Base-by-base conservation (phyloP, 805 yeast species). In the Myxozyma neglecta region DNA sequence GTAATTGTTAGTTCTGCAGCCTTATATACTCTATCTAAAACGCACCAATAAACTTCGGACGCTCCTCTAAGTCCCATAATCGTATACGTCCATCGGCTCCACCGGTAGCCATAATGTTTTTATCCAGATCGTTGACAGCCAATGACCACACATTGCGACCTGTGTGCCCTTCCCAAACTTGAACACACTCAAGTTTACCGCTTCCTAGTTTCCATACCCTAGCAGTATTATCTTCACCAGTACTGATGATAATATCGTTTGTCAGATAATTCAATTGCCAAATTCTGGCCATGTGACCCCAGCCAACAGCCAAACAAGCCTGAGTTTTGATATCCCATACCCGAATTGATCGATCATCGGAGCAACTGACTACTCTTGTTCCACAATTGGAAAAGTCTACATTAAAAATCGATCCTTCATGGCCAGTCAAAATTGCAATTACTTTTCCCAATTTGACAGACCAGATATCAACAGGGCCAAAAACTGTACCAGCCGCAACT, bases 201-300 rank as follows among this genome's bases (percentile, higher is more conserved):
- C 65, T 68, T 0, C 69, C 51, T 53, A 82, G 80, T 29, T 77
- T 73, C 99, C 99, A 94, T 0, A 86, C 72, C 64, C 97, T 81
- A 10, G 89, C 83, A 0, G 96, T 86, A 68, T 92, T 84, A 73
- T 94, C 99, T 73, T 94, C 99, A 6, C 96, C 86, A 32, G 86
- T 84, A 73, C 96, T 85, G 14, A 90, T 76, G 0, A 86, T 68
- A 5, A 67, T 70, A 16, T 73, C 68, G 6, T 76, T 75, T 24
- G 29, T 24, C 60, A 77, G 81, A 70, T 90, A 89, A 53, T 79
- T 79, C 49, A 93, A 76, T 47, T 83, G 81, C 99, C 99, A 94
- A 45, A 94, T 92, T 71, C 99, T 82, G 0, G 98, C 93, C 0
- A 88, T 86, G 72, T 94, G 99, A 13, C 98, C 99, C 97, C 97